Base-by-base conservation (phyloP, 1,284 basidiomycete genomes). In the Coriolopsis trogii region DNA sequence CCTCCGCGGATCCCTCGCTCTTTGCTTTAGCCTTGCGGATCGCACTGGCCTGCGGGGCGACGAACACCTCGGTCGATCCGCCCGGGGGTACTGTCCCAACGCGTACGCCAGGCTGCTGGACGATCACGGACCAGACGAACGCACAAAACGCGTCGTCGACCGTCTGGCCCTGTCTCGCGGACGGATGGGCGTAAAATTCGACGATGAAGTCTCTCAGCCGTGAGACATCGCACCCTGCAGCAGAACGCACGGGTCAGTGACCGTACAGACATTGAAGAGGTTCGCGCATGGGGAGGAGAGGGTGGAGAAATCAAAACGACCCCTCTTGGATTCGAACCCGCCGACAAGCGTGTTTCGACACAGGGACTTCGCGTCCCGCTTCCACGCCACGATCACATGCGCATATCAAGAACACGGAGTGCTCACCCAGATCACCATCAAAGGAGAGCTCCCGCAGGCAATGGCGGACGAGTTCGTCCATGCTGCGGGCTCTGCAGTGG, bases 81-180 rank as follows among this genome's bases (percentile, higher is more conserved):
- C 79, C 82, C 2, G 73, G 67, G 2, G 87, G 86, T 0, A 85
- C 70, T 1, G 74, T 77, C 7, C 92, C 91, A 10, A 94, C 81
- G 42, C 78, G 76, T 33, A 93, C 80, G 9, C 82, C 82, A 0
- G 87, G 81, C 58, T 91, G 85, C 56, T 83, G 80, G 21, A 87
- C 79, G 38, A 95, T 74, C 24, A 90, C 70, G 0, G 84, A 84
- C 89, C 91, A 95, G 15, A 93, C 79, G 65, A 91, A 94, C 1
- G 84, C 81, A 62, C 82, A 83, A 63, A 92, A 93, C 3, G 80
- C 70, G 57, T 87, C 85, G 64, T 95, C 93, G 28, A 87, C 71
- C 41, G 74, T 81, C 63, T 93, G 87, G 2, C 67, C 41, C 13
- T 29, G 67, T 73, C 10, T 70, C 53, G 49, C 33, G 23, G 45